Percentiles rank a stretch among this genome's conserved stretches.
Conservation (phyloP, 2,329 filamentous ascomycete species). For the Beauveria medogensis region DNA sequence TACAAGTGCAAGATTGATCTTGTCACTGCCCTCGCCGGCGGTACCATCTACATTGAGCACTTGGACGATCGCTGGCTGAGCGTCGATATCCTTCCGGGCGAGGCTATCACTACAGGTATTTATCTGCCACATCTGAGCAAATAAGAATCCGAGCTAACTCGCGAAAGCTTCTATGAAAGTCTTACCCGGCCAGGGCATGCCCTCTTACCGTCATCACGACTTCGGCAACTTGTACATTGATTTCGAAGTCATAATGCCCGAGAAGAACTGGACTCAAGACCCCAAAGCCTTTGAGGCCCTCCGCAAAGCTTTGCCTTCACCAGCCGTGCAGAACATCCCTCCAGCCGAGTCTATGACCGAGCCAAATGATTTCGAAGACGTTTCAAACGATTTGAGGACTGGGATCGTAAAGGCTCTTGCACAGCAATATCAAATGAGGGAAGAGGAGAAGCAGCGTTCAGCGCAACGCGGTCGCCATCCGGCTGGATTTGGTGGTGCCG, state of each 20-base stretch:
- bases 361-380: slow-evolving; percentile 76
- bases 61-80: slow-evolving; percentile 95
- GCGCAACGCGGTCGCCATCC: no score
- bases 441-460: slow-evolving; percentile 25
- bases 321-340: slow-evolving; percentile 52
- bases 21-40: slow-evolving; percentile 86
- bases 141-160: slow-evolving; percentile 16
- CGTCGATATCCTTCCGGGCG: slow-evolving; percentile 85
- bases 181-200: slow-evolving; percentile 95
- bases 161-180: slow-evolving; percentile 76
- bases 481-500: slow-evolving; percentile 50
- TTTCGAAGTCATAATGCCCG: slow-evolving; percentile 95
- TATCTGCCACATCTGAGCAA: slow-evolving; percentile 12
- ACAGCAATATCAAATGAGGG: slow-evolving; percentile 57
- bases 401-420: no score
- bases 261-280: slow-evolving; percentile 60
- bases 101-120: slow-evolving; percentile 88
- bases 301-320: slow-evolving; percentile 75
- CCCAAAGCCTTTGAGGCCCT: slow-evolving; percentile 68
- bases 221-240: slow-evolving; percentile 94
- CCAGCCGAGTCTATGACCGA: slow-evolving; percentile 87
- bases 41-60: slow-evolving; percentile 87
- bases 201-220: slow-evolving; percentile 89
- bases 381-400: slow-evolving; percentile 24
- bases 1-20: slow-evolving; percentile 95